Percentiles rank a stretch among this genome's conserved stretches.
These are phyloP conservation scores for Monilinia fructicola DNA, from an alignment of 2,329 filamentous ascomycete species.

Conservation along the genomic window DNA sequence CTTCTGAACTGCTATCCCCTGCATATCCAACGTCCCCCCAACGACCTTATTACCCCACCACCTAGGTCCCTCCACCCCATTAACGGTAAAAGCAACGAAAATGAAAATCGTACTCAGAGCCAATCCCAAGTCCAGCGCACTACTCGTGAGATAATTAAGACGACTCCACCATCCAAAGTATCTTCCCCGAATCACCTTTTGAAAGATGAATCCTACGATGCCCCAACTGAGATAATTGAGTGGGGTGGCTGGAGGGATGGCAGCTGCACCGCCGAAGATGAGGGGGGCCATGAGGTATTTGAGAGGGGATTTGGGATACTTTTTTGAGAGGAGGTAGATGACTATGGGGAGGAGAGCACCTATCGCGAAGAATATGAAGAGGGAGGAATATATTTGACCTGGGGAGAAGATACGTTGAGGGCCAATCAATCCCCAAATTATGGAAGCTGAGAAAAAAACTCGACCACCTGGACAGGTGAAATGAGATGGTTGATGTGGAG, in stretches of 20 bases:
- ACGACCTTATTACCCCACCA: not conserved
- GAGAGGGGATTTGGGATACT: constrained; percentile 60
- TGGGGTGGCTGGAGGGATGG: constrained; percentile 62
- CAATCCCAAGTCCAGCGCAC: constrained; percentile 64
- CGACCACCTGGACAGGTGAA: constrained; percentile 54
- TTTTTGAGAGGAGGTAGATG: constrained; percentile 45
- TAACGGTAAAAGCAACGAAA: constrained; percentile 60
- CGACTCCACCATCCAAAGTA: constrained; percentile 73
- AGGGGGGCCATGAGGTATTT: constrained; percentile 43
- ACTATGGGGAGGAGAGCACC: constrained; percentile 35
- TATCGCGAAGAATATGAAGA: constrained; percentile 39
- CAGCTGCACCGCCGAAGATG: constrained; percentile 29
- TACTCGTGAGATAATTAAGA: constrained; percentile 75
- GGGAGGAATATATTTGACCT: constrained; percentile 35
- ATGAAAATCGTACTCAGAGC: constrained; percentile 66
- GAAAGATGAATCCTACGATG: constrained; percentile 64
- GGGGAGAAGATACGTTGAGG: constrained; percentile 49
- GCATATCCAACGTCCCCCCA: not conserved
- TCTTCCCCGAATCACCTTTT: constrained; percentile 63
- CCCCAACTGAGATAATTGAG: constrained; percentile 74
- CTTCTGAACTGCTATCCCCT: not conserved
- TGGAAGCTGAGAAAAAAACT: constrained; percentile 67
- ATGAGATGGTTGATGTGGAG: constrained; percentile 53
- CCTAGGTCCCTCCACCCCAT: constrained; percentile 46
- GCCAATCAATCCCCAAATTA: constrained; percentile 74